Conservation (phyloP, 345 rosid genomes). For the Acer saccharum region DNA sequence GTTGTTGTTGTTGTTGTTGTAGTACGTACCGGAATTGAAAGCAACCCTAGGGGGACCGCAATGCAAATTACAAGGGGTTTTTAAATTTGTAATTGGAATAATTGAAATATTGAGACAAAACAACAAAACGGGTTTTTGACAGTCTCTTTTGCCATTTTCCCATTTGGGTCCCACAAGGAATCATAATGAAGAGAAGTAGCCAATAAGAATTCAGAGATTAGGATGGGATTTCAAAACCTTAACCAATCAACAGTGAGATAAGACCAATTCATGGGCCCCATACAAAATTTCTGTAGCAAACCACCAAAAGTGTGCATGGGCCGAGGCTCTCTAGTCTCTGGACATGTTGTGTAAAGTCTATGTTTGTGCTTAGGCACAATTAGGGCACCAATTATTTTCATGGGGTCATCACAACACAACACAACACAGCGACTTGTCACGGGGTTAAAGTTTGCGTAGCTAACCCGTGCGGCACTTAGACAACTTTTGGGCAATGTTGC, state of each 20-base stretch:
- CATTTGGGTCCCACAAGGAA: conserved; percentile 32
- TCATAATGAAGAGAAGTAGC: conserved; percentile 29
- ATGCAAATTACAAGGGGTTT: neutral
- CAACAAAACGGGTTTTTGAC: neutral
- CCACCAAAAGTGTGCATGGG: conserved; percentile 10
- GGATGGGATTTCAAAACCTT: conserved; percentile 32
- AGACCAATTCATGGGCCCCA: conserved; percentile 33
- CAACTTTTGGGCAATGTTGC: too few relatives aligned
- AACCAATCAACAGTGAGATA: conserved; percentile 47
- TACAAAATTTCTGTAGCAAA: neutral
- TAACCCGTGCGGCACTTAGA: too few relatives aligned
- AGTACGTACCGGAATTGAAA: neutral
- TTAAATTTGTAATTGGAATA: conserved; percentile 21
- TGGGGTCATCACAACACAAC: neutral
- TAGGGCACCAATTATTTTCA: neutral
- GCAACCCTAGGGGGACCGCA: conserved; percentile 31
- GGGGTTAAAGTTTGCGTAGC: too few relatives aligned
- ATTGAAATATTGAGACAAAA: conserved; percentile 22
- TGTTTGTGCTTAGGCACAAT: neutral
- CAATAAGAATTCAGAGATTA: conserved; percentile 34
- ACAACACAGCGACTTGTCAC: too few relatives aligned
- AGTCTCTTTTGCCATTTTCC: too few relatives aligned
- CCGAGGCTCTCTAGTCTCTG: neutral
- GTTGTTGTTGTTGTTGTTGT: too few relatives aligned
- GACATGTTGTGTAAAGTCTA: too few relatives aligned